Conservation (phyloP, 495 filamentous ascomycete species). For the Endocarpon pusillum region DNA sequence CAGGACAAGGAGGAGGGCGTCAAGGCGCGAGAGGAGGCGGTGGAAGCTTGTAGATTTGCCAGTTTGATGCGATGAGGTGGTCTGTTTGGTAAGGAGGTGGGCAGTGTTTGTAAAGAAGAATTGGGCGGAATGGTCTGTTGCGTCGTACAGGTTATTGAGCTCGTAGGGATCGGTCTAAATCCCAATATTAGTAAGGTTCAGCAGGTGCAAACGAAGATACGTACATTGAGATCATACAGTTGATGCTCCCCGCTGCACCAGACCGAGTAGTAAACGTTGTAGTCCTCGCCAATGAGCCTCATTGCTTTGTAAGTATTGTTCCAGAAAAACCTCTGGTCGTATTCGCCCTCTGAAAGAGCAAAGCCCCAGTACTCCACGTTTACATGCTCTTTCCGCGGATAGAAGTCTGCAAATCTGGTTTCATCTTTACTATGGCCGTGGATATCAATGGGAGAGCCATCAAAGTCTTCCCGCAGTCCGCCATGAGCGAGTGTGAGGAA, state of each 20-base stretch:
- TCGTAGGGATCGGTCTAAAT: slow-evolving; percentile 40
- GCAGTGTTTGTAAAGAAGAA: slow-evolving; percentile 12
- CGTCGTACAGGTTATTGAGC: slow-evolving; percentile 35
- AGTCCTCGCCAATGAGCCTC: slow-evolving; percentile 33
- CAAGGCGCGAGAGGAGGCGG: slow-evolving; percentile 31
- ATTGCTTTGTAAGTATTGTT: slow-evolving; percentile 52
- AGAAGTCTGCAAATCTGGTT: slow-evolving; percentile 9
- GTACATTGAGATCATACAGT: slow-evolving; percentile 41
- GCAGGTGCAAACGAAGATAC: slow-evolving; percentile 4
- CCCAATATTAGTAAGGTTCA: slow-evolving; percentile 1
- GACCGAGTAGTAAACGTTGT: slow-evolving; percentile 46
- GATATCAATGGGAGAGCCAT: slow-evolving; percentile 40
- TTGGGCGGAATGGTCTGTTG: slow-evolving; percentile 7
- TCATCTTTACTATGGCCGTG: slow-evolving; percentile 14
- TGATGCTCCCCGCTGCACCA: slow-evolving; percentile 52
- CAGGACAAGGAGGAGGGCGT: slow-evolving; percentile 43
- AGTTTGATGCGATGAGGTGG: no score
- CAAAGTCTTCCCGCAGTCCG: slow-evolving; percentile 34
- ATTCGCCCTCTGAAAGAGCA: slow-evolving; percentile 32
- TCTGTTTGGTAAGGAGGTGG: slow-evolving; percentile 21
- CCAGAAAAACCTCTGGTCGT: slow-evolving; percentile 11
- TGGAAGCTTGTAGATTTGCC: no score
- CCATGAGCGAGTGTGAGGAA: slow-evolving; percentile 37
- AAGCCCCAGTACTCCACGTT: slow-evolving; percentile 50
- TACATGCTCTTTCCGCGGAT: slow-evolving; percentile 41